Conservation (phyloP, 208 protist genomes). For the Leptomonas pyrrhocoris region DNA sequence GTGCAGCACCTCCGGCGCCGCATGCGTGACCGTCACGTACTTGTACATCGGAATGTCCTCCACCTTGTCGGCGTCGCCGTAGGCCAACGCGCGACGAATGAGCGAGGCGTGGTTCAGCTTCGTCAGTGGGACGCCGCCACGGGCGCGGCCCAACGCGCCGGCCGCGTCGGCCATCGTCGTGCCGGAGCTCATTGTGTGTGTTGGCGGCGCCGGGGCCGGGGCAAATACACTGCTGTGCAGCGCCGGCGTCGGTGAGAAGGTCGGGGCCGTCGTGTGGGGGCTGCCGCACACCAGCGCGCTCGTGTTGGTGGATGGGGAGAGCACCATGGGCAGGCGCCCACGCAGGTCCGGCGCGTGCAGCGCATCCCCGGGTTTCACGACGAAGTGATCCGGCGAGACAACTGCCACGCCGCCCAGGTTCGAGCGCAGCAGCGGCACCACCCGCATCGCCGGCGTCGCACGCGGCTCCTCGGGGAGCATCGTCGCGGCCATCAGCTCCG, state of each 20-base stretch:
- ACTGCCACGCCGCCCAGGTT: slow-evolving; percentile 32
- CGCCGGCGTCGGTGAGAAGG: neutral
- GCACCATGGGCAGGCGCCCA: slow-evolving; percentile 28
- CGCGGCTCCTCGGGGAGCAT: slow-evolving; percentile 20
- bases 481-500: slow-evolving; percentile 22
- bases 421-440: slow-evolving; percentile 26
- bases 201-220: neutral
- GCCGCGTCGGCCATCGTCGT: slow-evolving; percentile 14
- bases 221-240: neutral
- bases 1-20: slow-evolving; percentile 65
- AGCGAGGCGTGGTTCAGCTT: slow-evolving; percentile 33
- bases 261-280: slow-evolving; percentile 9
- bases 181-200: slow-evolving; percentile 16
- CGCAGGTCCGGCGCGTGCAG: slow-evolving; percentile 9
- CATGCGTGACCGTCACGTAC: slow-evolving; percentile 62
- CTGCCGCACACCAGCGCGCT: slow-evolving; percentile 7
- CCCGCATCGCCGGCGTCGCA: slow-evolving; percentile 8
- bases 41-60: slow-evolving; percentile 42
- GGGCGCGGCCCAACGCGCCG: slow-evolving; percentile 21
- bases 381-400: slow-evolving; percentile 20
- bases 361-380: slow-evolving; percentile 19
- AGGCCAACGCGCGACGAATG: slow-evolving; percentile 15
- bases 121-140: slow-evolving; percentile 27
- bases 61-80: slow-evolving; percentile 24
- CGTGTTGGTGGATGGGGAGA: neutral